Conservation (phyloP, 2,329 filamentous ascomycete genomes). For the Albophoma yamanashiensis region DNA sequence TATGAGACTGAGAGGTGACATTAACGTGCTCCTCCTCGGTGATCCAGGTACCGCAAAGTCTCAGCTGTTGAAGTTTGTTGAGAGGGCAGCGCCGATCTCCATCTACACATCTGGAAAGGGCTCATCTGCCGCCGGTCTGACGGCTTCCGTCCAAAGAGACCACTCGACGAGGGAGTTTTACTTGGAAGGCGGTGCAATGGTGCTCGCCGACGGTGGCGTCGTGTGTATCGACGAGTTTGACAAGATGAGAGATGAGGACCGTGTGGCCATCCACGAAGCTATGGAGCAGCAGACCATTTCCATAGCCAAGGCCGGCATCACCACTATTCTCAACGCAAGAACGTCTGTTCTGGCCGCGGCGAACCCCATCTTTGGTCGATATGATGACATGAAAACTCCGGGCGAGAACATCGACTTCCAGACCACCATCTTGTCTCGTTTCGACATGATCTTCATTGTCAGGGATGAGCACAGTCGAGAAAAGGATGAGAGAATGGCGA, state of each 20-base stretch:
- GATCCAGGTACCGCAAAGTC: conserved; percentile 98
- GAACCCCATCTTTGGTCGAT: conserved; percentile 94
- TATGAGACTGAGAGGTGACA: conserved; percentile 95
- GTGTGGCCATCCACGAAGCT: conserved; percentile 96
- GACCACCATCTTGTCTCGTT: conserved; percentile 93
- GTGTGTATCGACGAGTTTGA: conserved; percentile 99
- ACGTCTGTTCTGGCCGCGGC: conserved; percentile 93
- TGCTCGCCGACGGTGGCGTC: conserved; percentile 89
- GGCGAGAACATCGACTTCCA: conserved; percentile 99
- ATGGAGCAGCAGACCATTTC: conserved; percentile 99
- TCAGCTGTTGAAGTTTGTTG: conserved; percentile 92
- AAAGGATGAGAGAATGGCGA: conserved; percentile 87
- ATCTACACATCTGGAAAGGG: conserved; percentile 99
- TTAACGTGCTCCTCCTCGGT: conserved; percentile 92
- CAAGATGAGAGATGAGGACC: conserved; percentile 98
- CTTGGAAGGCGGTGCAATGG: conserved; percentile 96
- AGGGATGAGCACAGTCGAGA: conserved; percentile 85
- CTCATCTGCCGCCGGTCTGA: conserved; percentile 93
- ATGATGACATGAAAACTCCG: conserved; percentile 94
- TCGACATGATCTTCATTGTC: conserved; percentile 99
- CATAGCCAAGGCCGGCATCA: conserved; percentile 97
- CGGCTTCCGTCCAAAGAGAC: conserved; percentile 91
- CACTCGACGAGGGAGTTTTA: conserved; percentile 92
- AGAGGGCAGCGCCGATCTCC: conserved; percentile 90
- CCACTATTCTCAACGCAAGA: conserved; percentile 90